Percentiles rank a stretch among this genome's conserved stretches.
Evolutionary conservation across 352 stramenopile species (phyloP).

Genomic region (Globisporangium nunn): DNA sequence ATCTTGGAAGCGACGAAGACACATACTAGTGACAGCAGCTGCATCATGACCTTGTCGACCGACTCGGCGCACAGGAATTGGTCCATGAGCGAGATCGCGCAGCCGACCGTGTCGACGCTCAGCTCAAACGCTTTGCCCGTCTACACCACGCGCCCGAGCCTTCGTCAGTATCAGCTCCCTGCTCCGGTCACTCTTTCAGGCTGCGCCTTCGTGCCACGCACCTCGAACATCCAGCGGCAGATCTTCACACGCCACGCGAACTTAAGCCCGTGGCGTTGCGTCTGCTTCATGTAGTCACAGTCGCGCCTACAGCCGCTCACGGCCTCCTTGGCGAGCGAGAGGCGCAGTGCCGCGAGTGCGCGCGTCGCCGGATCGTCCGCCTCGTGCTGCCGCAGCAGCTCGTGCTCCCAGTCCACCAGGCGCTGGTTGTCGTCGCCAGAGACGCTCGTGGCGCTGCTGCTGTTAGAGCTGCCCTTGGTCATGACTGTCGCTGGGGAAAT

Average conservation of each 20-base stretch:
- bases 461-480: too few relatives aligned
- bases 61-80: conserved; percentile 58
- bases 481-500: neutral
- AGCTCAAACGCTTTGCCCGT: conserved; percentile 68
- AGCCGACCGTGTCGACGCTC: conserved; percentile 49
- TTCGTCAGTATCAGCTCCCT: neutral
- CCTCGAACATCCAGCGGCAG: conserved; percentile 73
- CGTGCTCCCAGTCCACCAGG: neutral
- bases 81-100: conserved; percentile 65
- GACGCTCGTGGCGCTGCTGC: neutral
- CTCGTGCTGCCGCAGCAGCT: neutral
- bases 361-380: conserved; percentile 7
- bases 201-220: neutral
- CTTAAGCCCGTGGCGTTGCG: conserved; percentile 61
- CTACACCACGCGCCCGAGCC: conserved; percentile 9
- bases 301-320: conserved; percentile 19
- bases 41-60: conserved; percentile 64
- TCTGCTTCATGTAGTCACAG: conserved; percentile 30
- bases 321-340: conserved; percentile 23
- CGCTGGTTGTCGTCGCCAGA: neutral
- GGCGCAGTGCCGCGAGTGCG: conserved; percentile 28
- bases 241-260: conserved; percentile 58
- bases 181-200: neutral
- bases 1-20: conserved; percentile 74
- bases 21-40: conserved; percentile 68